Percentiles rank a stretch among this genome's conserved stretches.
Evolutionary conservation across 1,284 basidiomycete genomes (phyloP).

Genomic region (Hemileia vastatrix): DNA sequence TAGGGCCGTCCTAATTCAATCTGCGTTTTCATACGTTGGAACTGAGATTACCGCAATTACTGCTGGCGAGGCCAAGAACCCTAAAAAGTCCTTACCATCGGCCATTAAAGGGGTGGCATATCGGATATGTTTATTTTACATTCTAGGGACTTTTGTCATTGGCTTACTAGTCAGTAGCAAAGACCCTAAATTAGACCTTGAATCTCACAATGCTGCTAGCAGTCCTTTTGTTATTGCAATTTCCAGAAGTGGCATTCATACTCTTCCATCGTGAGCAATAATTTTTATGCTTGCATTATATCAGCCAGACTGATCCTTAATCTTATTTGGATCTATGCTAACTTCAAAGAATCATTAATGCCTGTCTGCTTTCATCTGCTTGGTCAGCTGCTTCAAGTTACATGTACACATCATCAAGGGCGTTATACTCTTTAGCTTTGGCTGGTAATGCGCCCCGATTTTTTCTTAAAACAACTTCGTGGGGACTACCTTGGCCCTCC

Average conservation of each 20-base stretch:
- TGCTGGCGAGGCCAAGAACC: constrained; percentile 46
- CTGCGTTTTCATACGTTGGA: constrained; percentile 43
- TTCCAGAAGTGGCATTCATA: constrained; percentile 6
- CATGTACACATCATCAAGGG: constrained; percentile 60
- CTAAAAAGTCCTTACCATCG: constrained; percentile 37
- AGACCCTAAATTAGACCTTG: constrained; percentile 53
- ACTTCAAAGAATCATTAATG: constrained; percentile 57
- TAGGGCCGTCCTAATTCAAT: constrained; percentile 40
- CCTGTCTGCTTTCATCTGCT: constrained; percentile 70
- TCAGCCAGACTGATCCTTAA: not conserved
- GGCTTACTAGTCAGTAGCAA: constrained; percentile 66
- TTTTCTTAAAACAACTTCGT: constrained; percentile 58
- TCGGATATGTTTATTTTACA: constrained; percentile 52
- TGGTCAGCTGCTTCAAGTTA: constrained; percentile 78
- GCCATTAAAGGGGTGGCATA: constrained; percentile 54
- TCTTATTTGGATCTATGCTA: constrained; percentile 24
- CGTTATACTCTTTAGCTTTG: constrained; percentile 63
- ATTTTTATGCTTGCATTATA: not conserved
- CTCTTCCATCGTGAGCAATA: constrained; percentile 20
- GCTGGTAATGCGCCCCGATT: constrained; percentile 66
- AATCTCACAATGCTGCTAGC: constrained; percentile 55
- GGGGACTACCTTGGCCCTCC: constrained; percentile 65
- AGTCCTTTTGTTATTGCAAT: constrained; percentile 72
- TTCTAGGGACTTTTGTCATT: constrained; percentile 54
- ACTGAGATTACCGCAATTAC: constrained; percentile 45